phyloP scores from a whole-genome alignment of 1,284 basidiomycete genomes.

The Pascua guehoae region DNA sequence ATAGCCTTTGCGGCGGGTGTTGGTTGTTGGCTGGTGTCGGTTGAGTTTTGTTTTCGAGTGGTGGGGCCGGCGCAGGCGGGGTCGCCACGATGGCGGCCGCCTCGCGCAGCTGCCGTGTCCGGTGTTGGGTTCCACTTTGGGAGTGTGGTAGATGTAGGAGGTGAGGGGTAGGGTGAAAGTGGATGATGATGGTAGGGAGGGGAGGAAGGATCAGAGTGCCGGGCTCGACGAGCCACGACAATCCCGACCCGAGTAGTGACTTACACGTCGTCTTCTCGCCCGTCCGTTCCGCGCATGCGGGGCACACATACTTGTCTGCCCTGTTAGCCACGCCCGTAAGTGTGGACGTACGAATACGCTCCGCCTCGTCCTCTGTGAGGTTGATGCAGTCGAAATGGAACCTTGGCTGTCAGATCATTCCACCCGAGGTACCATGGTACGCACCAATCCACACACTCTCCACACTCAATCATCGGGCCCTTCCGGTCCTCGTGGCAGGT shows the following conservation, averaged over 20 bases:
- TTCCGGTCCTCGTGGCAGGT: slow-evolving; percentile 29
- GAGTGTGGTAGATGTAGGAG: no score
- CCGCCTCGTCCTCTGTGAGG: slow-evolving; percentile 31
- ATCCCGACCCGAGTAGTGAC: slow-evolving; percentile 12
- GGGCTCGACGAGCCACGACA: no score
- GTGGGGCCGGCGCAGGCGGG: no score
- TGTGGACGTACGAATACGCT: slow-evolving; percentile 35
- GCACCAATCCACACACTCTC: slow-evolving; percentile 41
- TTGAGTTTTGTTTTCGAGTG: no score
- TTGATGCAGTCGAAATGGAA: slow-evolving; percentile 42
- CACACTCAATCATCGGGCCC: slow-evolving; percentile 47
- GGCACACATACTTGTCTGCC: slow-evolving; percentile 37
- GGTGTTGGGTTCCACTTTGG: no score
- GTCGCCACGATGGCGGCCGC: no score
- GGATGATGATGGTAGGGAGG: no score
- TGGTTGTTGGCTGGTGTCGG: no score
- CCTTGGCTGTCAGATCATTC: slow-evolving; percentile 18
- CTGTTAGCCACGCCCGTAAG: not conserved
- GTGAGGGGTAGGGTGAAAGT: no score
- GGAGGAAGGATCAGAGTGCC: not conserved
- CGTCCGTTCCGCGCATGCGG: slow-evolving; percentile 26
- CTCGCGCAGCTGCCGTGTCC: no score
- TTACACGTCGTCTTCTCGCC: slow-evolving; percentile 37
- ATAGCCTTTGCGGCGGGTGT: no score
- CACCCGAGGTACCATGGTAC: slow-evolving; percentile 10